Conservation (phyloP, 2,329 filamentous ascomycete genomes). For the Pyrenophora graminea region DNA sequence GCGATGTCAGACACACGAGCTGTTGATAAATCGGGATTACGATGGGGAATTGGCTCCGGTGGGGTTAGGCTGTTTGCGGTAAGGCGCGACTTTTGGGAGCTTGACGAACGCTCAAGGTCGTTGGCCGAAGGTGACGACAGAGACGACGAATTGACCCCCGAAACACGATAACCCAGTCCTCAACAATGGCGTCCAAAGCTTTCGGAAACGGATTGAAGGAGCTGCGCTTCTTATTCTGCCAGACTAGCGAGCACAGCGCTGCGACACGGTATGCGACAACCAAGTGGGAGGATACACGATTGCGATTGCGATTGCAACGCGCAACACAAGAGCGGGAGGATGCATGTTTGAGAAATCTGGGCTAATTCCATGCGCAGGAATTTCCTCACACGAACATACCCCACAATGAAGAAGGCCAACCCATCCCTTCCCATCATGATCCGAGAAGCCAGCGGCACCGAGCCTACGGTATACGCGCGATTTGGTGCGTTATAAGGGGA, state of each 20-base stretch:
- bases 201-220: constrained; percentile 90
- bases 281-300: constrained; percentile 2
- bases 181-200: constrained; percentile 82
- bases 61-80: constrained; percentile 13
- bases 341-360: background rate
- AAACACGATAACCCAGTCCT: constrained; percentile 5
- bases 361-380: constrained; percentile 60
- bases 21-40: constrained; percentile 29
- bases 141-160: constrained; percentile 19
- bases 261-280: constrained; percentile 70
- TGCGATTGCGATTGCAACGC: background rate
- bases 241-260: constrained; percentile 88
- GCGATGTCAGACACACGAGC: constrained; percentile 25
- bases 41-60: constrained; percentile 27
- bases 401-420: constrained; percentile 99
- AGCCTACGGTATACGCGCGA: constrained; percentile 87
- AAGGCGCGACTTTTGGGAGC: constrained; percentile 19
- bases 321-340: background rate
- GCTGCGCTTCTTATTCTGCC: constrained; percentile 96
- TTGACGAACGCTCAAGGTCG: constrained; percentile 24
- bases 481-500: constrained; percentile 67
- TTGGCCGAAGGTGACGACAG: constrained; percentile 1
- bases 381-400: constrained; percentile 89
- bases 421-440: constrained; percentile 91
- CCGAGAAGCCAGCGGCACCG: constrained; percentile 82